Evolutionary conservation across 768 basidiomycete species (phyloP).

Genomic region (Phaeotremella skinneri): DNA sequence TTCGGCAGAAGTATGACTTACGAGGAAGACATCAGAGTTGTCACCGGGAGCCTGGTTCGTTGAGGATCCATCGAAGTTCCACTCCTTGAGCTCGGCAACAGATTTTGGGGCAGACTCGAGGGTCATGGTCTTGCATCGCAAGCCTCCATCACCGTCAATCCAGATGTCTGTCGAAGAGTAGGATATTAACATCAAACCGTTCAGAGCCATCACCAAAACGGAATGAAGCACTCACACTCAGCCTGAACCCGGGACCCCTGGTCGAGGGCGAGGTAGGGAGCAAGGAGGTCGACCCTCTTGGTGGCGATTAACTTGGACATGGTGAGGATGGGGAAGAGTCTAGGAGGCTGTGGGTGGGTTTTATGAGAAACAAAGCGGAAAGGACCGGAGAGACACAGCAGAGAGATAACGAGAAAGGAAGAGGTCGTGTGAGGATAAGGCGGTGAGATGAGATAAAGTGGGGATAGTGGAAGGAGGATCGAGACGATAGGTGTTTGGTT

Average conservation of each 20-base stretch:
- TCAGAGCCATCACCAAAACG: conserved; percentile 2
- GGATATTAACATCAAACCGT: background rate
- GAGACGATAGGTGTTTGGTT: too few species aligned
- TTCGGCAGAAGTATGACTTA: conserved; percentile 25
- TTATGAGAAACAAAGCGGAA: too few species aligned
- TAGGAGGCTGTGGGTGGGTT: too few species aligned
- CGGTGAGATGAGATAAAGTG: conserved; percentile 3
- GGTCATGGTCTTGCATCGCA: conserved; percentile 98
- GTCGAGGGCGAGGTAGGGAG: conserved; percentile 79
- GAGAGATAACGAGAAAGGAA: too few species aligned
- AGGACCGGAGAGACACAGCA: too few species aligned
- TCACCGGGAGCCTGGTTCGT: conserved; percentile 94
- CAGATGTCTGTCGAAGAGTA: conserved; percentile 71
- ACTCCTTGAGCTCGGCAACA: conserved; percentile 86
- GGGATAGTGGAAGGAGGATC: conserved; percentile 3
- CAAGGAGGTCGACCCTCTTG: conserved; percentile 67
- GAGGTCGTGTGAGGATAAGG: too few species aligned
- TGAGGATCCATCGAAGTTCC: conserved; percentile 99
- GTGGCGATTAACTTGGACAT: conserved; percentile 50
- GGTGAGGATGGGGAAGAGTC: too few species aligned
- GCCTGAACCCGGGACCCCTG: conserved; percentile 94
- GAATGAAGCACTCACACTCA: conserved; percentile 55
- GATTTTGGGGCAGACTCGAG: conserved; percentile 79
- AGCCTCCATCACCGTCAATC: conserved; percentile 91
- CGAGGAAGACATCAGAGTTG: conserved; percentile 96